Conservation (phyloP, 768 basidiomycete species). For the Gyrodon lividus region DNA sequence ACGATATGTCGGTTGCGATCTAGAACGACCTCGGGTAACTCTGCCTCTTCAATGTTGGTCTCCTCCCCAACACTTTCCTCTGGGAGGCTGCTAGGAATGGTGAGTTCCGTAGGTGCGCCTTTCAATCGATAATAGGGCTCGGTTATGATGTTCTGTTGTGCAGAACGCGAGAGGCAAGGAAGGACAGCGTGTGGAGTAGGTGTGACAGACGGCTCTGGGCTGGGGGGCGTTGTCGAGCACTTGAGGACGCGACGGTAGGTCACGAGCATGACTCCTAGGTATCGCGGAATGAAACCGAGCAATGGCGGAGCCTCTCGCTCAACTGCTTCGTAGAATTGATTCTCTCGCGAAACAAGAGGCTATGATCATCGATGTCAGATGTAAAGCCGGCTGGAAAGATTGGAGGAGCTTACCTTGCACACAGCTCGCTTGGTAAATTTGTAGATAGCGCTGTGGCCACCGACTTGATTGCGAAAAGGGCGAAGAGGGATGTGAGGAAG, state of each 20-base stretch:
- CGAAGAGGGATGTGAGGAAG: conserved; percentile 88
- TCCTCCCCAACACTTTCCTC: conserved; percentile 41
- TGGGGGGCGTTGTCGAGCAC: conserved; percentile 26
- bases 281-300: conserved; percentile 93
- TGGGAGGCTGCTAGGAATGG: conserved; percentile 6
- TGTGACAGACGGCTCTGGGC: conserved; percentile 7
- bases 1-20: conserved; percentile 96
- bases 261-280: conserved; percentile 98
- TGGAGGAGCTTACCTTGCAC: conserved; percentile 76
- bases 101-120: not conserved
- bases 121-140: conserved; percentile 19
- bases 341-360: conserved; percentile 96
- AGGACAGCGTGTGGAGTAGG: conserved; percentile 17
- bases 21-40: conserved; percentile 91
- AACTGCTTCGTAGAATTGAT: conserved; percentile 96
- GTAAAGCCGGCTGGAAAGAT: not conserved
- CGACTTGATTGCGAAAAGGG: conserved; percentile 97
- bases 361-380: conserved; percentile 34
- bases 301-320: conserved; percentile 92
- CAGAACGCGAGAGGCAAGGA: conserved; percentile 26
- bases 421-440: conserved; percentile 97
- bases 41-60: conserved; percentile 59
- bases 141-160: conserved; percentile 27
- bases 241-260: conserved; percentile 83
- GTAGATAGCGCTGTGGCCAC: conserved; percentile 96